Conservation (phyloP, 345 rosid species). For the Murraya paniculata region DNA sequence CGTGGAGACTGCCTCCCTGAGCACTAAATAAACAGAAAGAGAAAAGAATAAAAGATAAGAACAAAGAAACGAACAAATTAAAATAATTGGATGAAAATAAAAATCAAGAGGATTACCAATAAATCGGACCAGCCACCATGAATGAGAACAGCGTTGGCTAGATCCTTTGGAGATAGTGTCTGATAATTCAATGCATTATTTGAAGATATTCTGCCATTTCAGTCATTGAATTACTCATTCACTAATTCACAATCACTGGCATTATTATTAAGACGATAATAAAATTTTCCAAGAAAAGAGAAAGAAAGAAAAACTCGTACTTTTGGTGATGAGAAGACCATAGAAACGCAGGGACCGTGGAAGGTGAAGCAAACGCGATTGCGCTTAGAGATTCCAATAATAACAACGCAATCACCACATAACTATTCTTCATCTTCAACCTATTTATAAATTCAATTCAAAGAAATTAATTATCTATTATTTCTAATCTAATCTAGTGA, state of each 20-base stretch:
- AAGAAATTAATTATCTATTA: background rate
- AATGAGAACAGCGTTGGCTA: constrained; percentile 61
- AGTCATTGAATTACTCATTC: constrained; percentile 23
- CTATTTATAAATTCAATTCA: background rate
- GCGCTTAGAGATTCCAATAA: constrained; percentile 32
- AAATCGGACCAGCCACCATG: constrained; percentile 81
- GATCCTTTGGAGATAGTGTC: constrained; percentile 65
- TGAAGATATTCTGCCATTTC: constrained; percentile 9
- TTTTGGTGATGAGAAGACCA: constrained; percentile 62
- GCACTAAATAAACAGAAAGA: constrained; percentile 43
- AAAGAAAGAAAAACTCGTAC: constrained; percentile 20
- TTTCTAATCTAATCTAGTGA: background rate
- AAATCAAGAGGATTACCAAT: constrained; percentile 42
- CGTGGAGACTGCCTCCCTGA: constrained; percentile 51
- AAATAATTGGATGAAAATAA: background rate
- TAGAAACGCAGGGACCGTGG: constrained; percentile 72
- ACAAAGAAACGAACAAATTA: background rate
- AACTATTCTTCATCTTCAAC: constrained; percentile 29
- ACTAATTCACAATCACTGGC: background rate
- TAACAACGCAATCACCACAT: constrained; percentile 20
- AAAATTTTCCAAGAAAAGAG: background rate
- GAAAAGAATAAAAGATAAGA: background rate
- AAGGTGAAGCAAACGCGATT: constrained; percentile 34
- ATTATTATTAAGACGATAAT: background rate
- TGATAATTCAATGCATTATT: constrained; percentile 55